Conservation (phyloP, 2,329 filamentous ascomycete genomes). For the Chaetomiaceae sp. region DNA sequence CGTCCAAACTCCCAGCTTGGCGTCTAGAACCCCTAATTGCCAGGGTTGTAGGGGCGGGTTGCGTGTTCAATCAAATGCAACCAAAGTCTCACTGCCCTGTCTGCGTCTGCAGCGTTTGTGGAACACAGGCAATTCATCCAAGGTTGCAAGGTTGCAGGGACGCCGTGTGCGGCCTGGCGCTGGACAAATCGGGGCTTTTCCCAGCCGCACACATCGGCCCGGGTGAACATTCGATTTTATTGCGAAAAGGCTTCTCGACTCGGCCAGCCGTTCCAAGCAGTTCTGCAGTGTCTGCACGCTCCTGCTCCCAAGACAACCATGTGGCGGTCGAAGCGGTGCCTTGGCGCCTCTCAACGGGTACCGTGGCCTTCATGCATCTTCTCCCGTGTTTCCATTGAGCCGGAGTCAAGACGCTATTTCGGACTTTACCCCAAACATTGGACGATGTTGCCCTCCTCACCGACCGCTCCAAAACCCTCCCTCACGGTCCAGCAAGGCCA, state of each 20-base stretch:
- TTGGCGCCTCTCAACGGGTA: not conserved
- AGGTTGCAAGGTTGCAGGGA: not conserved
- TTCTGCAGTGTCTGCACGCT: not conserved
- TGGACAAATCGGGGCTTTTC: not conserved
- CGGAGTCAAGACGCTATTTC: not conserved
- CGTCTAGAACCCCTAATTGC: not conserved
- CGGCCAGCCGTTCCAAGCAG: too few species aligned
- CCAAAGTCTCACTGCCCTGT: not conserved
- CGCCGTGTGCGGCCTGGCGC: not conserved
- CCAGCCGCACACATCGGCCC: not conserved
- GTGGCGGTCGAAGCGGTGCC: not conserved
- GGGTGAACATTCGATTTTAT: not conserved
- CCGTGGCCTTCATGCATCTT: not conserved
- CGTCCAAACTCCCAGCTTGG: too few species aligned
- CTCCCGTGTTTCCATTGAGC: slow-evolving; percentile 9
- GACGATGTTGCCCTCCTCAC: not conserved
- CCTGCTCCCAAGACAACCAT: not conserved
- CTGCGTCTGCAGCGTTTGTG: not conserved
- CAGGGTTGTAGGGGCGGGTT: not conserved
- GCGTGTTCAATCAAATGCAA: not conserved
- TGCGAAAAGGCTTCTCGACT: not conserved
- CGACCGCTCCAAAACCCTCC: slow-evolving; percentile 1
- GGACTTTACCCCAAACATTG: slow-evolving; percentile 14
- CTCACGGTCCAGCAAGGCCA: not conserved
- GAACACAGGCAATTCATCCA: slow-evolving; percentile 5